A percentile compares a stretch with the other conserved stretches of the same genome.
Conservation (phyloP, 202 grass and related monocot species). For the Cymbopogon flexuosus region DNA sequence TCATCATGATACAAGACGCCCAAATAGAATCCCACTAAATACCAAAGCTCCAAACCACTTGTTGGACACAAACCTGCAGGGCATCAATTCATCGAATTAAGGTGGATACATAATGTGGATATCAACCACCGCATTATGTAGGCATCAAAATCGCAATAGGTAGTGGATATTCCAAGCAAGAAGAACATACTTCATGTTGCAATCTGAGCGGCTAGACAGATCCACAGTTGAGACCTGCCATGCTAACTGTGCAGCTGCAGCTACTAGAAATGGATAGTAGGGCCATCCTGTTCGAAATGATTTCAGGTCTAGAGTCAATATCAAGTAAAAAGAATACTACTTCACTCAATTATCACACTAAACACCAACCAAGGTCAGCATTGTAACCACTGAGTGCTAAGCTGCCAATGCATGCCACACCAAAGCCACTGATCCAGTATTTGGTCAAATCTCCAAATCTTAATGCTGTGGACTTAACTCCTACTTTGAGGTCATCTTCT, state of each 20-base stretch:
- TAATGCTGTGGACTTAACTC: constrained; percentile 81
- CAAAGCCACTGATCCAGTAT: constrained; percentile 70
- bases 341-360: neutral
- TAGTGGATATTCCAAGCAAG: neutral
- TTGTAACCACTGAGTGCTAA: constrained; percentile 66
- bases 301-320: constrained; percentile 23
- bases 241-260: constrained; percentile 54
- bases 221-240: constrained; percentile 82
- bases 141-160: neutral
- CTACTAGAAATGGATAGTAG: constrained; percentile 64
- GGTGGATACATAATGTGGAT: neutral
- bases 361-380: constrained; percentile 73
- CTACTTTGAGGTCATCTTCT: constrained; percentile 79
- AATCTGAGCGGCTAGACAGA: constrained; percentile 61
- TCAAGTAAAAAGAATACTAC: neutral
- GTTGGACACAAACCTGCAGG: constrained; percentile 69
- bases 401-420: constrained; percentile 51
- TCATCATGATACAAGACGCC: constrained; percentile 51
- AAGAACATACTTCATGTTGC: constrained; percentile 72
- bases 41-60: constrained; percentile 89
- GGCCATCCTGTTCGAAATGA: constrained; percentile 62
- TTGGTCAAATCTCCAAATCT: constrained; percentile 76
- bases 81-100: neutral
- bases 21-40: constrained; percentile 62
- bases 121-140: neutral